These are phyloP conservation scores for Erigeron canadensis DNA, from an alignment of 129 eudicot species.

Conservation along the genomic window DNA sequence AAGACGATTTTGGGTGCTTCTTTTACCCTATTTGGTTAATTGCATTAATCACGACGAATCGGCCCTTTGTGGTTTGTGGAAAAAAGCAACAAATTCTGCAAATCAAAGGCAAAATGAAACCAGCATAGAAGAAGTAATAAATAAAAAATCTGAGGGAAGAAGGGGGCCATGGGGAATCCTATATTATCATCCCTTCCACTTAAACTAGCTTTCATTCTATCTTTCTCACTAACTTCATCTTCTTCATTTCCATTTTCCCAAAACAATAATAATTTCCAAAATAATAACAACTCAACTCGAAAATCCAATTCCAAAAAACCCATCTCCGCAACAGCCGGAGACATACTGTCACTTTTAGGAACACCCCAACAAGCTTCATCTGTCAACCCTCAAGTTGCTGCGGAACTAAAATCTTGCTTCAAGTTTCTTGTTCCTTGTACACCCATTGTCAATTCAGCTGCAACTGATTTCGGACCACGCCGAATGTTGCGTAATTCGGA, in stretches of 20 bases:
- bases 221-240: neutral
- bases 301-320: slow-evolving; percentile 18
- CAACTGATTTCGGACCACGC: neutral
- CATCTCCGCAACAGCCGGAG: slow-evolving; percentile 48
- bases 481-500: neutral
- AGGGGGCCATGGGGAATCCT: neutral
- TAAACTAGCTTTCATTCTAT: neutral
- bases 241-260: neutral
- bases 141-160: neutral
- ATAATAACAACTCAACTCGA: slow-evolving; percentile 5
- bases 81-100: too few relatives aligned
- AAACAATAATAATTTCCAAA: neutral
- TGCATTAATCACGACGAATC: too few relatives aligned
- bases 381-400: slow-evolving; percentile 44
- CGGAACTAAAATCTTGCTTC: slow-evolving; percentile 65
- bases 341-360: slow-evolving; percentile 73
- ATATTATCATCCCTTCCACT: neutral
- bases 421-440: slow-evolving; percentile 76
- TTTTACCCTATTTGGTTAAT: too few relatives aligned
- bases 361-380: slow-evolving; percentile 60
- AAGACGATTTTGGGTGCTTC: too few relatives aligned
- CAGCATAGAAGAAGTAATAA: too few relatives aligned
- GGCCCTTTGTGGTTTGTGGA: too few relatives aligned
- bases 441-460: neutral
- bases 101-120: too few relatives aligned